Evolutionary conservation across 2,329 filamentous ascomycete genomes (phyloP).

Genomic region (Penicillium sp.): DNA sequence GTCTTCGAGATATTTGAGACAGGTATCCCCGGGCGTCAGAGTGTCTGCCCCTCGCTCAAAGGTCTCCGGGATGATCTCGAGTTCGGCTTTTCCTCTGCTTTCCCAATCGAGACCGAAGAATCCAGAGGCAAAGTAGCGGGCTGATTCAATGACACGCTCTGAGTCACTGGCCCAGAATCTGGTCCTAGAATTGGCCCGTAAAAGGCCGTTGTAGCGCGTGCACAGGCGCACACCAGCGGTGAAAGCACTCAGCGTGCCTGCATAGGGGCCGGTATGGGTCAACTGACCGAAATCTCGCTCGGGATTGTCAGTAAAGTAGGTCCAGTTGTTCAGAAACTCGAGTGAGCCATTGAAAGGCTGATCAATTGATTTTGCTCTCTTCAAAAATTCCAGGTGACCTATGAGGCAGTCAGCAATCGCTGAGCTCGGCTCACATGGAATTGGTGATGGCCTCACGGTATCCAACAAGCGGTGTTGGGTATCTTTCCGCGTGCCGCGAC

Average conservation of each 20-base stretch:
- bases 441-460: not conserved
- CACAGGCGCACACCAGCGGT: slow-evolving; percentile 56
- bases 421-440: not conserved
- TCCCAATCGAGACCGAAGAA: slow-evolving; percentile 57
- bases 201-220: slow-evolving; percentile 49
- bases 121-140: slow-evolving; percentile 56
- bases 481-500: slow-evolving; percentile 1
- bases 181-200: slow-evolving; percentile 27
- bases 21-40: slow-evolving; percentile 57
- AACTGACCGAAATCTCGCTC: slow-evolving; percentile 54
- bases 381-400: not conserved
- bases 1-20: slow-evolving; percentile 42
- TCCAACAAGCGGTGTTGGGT: not conserved
- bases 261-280: slow-evolving; percentile 57
- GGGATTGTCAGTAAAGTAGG: slow-evolving; percentile 54
- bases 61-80: slow-evolving; percentile 57
- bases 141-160: slow-evolving; percentile 58
- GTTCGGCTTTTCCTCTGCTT: slow-evolving; percentile 33
- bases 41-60: slow-evolving; percentile 55
- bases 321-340: slow-evolving; percentile 56
- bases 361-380: not conserved
- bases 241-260: slow-evolving; percentile 57
- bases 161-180: slow-evolving; percentile 59
- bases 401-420: not conserved
- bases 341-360: slow-evolving; percentile 46